Percentiles rank a stretch among this genome's conserved stretches.
These are phyloP conservation scores for Solanum chacoense DNA, from an alignment of 305 asterid species.

Conservation along the genomic window DNA sequence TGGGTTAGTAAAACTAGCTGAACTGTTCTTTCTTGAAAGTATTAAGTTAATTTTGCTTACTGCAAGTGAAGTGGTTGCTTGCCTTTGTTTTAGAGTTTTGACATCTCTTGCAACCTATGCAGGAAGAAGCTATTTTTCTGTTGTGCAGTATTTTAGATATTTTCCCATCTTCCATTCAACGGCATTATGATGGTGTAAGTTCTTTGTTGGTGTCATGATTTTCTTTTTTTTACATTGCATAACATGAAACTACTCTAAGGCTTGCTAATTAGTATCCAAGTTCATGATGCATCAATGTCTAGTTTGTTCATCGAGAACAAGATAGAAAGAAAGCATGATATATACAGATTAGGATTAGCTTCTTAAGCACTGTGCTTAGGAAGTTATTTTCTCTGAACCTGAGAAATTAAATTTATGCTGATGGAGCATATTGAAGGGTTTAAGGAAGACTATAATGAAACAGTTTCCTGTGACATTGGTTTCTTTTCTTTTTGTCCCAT, in stretches of 20 bases:
- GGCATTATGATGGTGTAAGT: slow-evolving; percentile 70
- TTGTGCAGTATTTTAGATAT: slow-evolving; percentile 42
- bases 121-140: slow-evolving; percentile 65
- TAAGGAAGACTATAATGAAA: background rate
- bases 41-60: background rate
- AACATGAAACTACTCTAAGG: background rate
- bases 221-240: background rate
- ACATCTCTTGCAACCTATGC: slow-evolving; percentile 15
- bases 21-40: background rate
- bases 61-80: background rate
- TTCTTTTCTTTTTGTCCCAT: background rate
- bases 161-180: slow-evolving; percentile 55
- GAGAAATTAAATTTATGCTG: background rate
- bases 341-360: background rate
- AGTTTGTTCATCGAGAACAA: background rate
- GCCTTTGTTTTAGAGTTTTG: background rate
- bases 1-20: slow-evolving; percentile 41
- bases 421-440: background rate
- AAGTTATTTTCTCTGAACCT: background rate
- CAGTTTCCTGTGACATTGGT: background rate
- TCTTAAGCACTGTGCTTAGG: background rate
- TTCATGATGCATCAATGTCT: background rate
- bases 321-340: background rate
- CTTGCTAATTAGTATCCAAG: background rate
- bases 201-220: background rate